Base-by-base conservation (phyloP, 2,329 filamentous ascomycete species). In the Paecilomyces variotii region DNA sequence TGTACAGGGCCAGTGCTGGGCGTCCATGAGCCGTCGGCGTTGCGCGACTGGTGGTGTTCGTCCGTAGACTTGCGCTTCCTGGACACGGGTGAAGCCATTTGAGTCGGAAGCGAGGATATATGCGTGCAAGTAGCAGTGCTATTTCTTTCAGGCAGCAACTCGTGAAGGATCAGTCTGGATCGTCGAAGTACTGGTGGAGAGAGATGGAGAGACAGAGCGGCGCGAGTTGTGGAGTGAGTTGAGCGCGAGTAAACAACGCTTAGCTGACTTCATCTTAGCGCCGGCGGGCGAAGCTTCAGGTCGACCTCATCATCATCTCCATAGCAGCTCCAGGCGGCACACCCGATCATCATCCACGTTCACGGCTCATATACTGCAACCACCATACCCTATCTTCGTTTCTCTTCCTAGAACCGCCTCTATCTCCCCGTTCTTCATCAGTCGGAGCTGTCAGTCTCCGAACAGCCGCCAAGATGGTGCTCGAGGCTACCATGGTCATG, bases 401-500 rank as follows among this genome's bases (percentile, higher is more conserved):
- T 52, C 25, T 28, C 52, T 35, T 53, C 51, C 30, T 56, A 58
- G 19, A 49, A 52, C 28, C 24, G 53, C 51, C 30, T 55, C 45
- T 55, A 55, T 51, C 56, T 61, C 53, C 39, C n/a, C 9, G n/a
- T 56, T 54, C 39, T 25, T 26, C 45, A 34, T 60, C 55, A 45
- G 50, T 54, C 57, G 58, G 60, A 52, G 50, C 50, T 53, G 57
- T 28, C 56, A 34, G 56, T 45, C 58, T 58, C 57, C 57, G 56
- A 57, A 65, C 59, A 64, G 69, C 76, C 76, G 78, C 76, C 86
- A 92, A 83, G 72, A 99, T 99, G 94, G 90, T 88, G 79, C 87
- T 99, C 78, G 94, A 99, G 87, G 95, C 94, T 80, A 95, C 96
- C 63, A 97, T 99, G 92, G 90, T 99, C 77, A 87, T 97, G 83